phyloP scores from a whole-genome alignment of 1,139 yeast genomes.

The Scheffersomyces parashehatae region DNA sequence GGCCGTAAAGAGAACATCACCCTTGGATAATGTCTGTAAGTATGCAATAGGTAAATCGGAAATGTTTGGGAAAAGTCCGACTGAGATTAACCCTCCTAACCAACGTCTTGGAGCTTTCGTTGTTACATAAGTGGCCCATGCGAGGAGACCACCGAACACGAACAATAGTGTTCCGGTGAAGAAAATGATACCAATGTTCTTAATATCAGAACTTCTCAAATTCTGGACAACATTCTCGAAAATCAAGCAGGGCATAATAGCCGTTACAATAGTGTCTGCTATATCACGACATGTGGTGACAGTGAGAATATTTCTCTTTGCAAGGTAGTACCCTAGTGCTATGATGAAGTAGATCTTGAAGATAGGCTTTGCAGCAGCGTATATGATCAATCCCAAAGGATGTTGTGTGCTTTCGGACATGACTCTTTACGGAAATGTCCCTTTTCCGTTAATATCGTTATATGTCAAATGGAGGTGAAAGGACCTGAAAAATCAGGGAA shows the following conservation, averaged over 20 bases:
- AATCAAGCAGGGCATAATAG: slow-evolving; percentile 75
- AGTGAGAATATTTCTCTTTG: slow-evolving; percentile 64
- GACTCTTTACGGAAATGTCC: not conserved
- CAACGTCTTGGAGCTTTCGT: slow-evolving; percentile 66
- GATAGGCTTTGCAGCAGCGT: slow-evolving; percentile 82
- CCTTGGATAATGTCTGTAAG: slow-evolving; percentile 74
- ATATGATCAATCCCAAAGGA: slow-evolving; percentile 69
- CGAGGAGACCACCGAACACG: slow-evolving; percentile 36
- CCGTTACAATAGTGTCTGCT: slow-evolving; percentile 69
- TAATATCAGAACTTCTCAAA: slow-evolving; percentile 69
- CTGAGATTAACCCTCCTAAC: slow-evolving; percentile 75
- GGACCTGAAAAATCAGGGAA: too few species aligned
- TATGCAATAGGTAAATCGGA: slow-evolving; percentile 91
- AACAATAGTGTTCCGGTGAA: slow-evolving; percentile 54
- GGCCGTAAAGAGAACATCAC: slow-evolving; percentile 54
- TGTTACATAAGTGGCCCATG: slow-evolving; percentile 29
- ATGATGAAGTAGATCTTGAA: slow-evolving; percentile 80
- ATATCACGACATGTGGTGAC: slow-evolving; percentile 76
- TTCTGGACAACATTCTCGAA: slow-evolving; percentile 75
- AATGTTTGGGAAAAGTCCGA: slow-evolving; percentile 66
- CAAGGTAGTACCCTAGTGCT: slow-evolving; percentile 66
- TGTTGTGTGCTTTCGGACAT: slow-evolving; percentile 1
- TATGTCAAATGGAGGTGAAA: too few species aligned
- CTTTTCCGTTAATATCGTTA: too few species aligned
- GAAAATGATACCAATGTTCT: slow-evolving; percentile 71